Percentiles rank a stretch among this genome's conserved stretches.
These are phyloP conservation scores for Ceratonia siliqua DNA, from an alignment of 306 rosid species.

Conservation along the genomic window DNA sequence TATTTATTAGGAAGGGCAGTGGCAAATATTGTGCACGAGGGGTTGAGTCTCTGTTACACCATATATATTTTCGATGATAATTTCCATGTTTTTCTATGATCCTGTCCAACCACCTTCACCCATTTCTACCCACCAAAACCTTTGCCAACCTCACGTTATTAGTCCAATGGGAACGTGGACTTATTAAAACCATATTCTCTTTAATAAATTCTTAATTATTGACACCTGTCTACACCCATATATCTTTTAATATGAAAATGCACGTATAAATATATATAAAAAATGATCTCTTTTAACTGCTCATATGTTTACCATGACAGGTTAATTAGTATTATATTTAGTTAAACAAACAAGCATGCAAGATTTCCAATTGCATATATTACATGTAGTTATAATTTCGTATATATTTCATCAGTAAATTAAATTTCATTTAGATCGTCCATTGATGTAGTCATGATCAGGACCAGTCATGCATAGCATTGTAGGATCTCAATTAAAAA, in stretches of 20 bases:
- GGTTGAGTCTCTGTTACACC: constrained; percentile 37
- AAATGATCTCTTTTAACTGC: not conserved
- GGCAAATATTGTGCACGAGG: constrained; percentile 43
- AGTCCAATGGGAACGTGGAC: constrained; percentile 55
- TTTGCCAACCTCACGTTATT: constrained; percentile 14
- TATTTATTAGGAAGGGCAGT: constrained; percentile 27
- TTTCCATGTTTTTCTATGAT: constrained; percentile 33
- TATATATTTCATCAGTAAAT: too few relatives aligned
- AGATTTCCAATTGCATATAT: not conserved
- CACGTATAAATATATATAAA: not conserved
- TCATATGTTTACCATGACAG: not conserved
- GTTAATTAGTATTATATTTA: not conserved
- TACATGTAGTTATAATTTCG: too few relatives aligned
- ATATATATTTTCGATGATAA: constrained; percentile 4
- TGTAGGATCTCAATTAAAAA: not conserved
- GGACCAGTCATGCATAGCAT: not conserved
- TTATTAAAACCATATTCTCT: constrained; percentile 17
- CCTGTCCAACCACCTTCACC: constrained; percentile 77
- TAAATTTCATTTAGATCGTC: too few relatives aligned
- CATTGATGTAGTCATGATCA: not conserved
- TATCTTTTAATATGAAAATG: not conserved
- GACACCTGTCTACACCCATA: constrained; percentile 17
- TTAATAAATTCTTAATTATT: constrained; percentile 18
- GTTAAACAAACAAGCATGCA: not conserved
- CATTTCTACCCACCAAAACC: constrained; percentile 70